Conservation (phyloP, 257 asterid species). For the Gardenia jasminoides region DNA sequence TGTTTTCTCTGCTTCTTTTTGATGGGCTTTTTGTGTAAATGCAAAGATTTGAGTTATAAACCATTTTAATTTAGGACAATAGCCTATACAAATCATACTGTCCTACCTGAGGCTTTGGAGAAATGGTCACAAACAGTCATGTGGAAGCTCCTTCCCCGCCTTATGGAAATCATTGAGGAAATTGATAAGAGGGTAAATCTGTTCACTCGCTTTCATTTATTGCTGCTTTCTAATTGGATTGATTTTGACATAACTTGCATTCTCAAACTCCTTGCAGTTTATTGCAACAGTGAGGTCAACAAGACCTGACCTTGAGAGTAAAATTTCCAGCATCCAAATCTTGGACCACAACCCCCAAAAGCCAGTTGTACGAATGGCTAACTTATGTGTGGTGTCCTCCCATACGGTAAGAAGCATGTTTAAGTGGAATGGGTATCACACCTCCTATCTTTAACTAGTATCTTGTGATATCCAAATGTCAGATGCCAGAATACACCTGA, state of each 20-base stretch:
- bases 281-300: constrained; percentile 58
- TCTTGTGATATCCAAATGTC: background rate
- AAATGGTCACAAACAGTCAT: constrained; percentile 98
- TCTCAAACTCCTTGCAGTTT: constrained; percentile 53
- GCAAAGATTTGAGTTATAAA: constrained; percentile 23
- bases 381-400: constrained; percentile 90
- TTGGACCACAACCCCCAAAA: constrained; percentile 80
- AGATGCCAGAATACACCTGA: background rate
- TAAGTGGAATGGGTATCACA: constrained; percentile 4
- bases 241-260: constrained; percentile 9
- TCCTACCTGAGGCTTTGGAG: constrained; percentile 98
- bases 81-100: constrained; percentile 97
- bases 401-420: constrained; percentile 72
- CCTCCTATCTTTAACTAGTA: background rate
- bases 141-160: constrained; percentile 99
- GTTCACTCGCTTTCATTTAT: constrained; percentile 3
- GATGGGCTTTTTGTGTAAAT: constrained; percentile 8
- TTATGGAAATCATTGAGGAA: constrained; percentile 95
- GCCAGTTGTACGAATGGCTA: constrained; percentile 98
- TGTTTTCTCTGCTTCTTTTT: constrained; percentile 19
- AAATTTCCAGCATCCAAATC: constrained; percentile 61
- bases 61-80: constrained; percentile 58
- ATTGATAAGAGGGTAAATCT: constrained; percentile 82
- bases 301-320: constrained; percentile 78
- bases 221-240: constrained; percentile 1